Evolutionary conservation across 2,329 filamentous ascomycete genomes (phyloP).

Genomic region (Trichophyton equinum): DNA sequence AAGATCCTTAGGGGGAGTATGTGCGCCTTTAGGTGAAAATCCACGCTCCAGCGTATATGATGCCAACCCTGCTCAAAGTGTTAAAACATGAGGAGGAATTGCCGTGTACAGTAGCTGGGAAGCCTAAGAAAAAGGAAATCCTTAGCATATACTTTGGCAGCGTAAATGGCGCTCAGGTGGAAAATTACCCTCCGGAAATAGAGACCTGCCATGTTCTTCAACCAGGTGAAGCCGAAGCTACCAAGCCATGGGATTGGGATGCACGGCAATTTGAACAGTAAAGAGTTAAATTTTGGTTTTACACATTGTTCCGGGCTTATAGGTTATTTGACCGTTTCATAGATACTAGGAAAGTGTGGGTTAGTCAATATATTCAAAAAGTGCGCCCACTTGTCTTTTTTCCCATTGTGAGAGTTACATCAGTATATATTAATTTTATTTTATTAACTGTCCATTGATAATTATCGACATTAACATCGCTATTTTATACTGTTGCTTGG

Average conservation of each 20-base stretch:
- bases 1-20: constrained; percentile 36
- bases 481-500: too few species aligned
- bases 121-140: background rate
- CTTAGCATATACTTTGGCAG: background rate
- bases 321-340: too few species aligned
- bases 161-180: background rate
- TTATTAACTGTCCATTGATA: too few species aligned
- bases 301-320: too few species aligned
- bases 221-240: background rate
- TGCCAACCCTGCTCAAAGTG: background rate
- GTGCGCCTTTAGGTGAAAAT: constrained; percentile 29
- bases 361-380: too few species aligned
- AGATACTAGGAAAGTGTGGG: too few species aligned
- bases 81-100: background rate
- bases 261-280: background rate
- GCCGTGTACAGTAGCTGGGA: background rate
- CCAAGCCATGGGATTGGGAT: background rate
- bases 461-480: too few species aligned
- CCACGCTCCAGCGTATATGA: background rate
- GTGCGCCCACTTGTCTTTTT: too few species aligned
- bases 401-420: too few species aligned
- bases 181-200: background rate
- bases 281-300: background rate
- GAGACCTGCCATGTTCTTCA: background rate
- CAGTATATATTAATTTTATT: too few species aligned